Evolutionary conservation across 768 basidiomycete species (phyloP).

Genomic region (Amanita exitialis): DNA sequence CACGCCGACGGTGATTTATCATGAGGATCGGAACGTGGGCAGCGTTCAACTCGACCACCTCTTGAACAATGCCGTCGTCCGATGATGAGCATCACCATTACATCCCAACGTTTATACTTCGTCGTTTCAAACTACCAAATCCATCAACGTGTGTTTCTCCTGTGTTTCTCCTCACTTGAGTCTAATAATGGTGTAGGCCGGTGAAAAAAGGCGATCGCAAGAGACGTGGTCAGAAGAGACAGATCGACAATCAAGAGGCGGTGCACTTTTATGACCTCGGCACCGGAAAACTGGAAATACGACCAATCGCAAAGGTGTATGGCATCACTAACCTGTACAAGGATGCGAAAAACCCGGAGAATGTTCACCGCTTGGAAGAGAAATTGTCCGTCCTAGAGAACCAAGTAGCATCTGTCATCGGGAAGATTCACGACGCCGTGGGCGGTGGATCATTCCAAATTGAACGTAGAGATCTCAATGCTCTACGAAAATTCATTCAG

Average conservation of each 20-base stretch:
- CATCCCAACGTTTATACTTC: no score
- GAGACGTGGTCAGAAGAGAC: background rate
- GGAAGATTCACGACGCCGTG: constrained; percentile 9
- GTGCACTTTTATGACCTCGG: background rate
- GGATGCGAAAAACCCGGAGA: constrained; percentile 10
- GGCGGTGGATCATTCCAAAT: constrained; percentile 8
- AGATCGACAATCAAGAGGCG: background rate
- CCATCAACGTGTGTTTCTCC: background rate
- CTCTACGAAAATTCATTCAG: constrained; percentile 25
- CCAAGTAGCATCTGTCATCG: constrained; percentile 15
- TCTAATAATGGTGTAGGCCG: background rate
- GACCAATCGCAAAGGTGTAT: background rate
- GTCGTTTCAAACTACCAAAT: background rate
- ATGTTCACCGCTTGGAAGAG: constrained; percentile 18
- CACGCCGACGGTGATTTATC: no score
- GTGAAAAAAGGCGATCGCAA: background rate
- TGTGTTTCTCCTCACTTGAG: background rate
- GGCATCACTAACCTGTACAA: background rate
- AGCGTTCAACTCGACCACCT: no score
- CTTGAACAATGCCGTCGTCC: no score
- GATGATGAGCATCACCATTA: no score
- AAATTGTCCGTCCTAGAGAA: constrained; percentile 19
- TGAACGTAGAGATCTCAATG: constrained; percentile 18
- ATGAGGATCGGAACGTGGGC: no score
- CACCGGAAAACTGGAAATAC: background rate